A percentile compares a stretch with the other conserved stretches of the same genome.
These are phyloP conservation scores for Lasiodiplodia citricola DNA, from an alignment of 2,329 filamentous ascomycete species.

Conservation along the genomic window DNA sequence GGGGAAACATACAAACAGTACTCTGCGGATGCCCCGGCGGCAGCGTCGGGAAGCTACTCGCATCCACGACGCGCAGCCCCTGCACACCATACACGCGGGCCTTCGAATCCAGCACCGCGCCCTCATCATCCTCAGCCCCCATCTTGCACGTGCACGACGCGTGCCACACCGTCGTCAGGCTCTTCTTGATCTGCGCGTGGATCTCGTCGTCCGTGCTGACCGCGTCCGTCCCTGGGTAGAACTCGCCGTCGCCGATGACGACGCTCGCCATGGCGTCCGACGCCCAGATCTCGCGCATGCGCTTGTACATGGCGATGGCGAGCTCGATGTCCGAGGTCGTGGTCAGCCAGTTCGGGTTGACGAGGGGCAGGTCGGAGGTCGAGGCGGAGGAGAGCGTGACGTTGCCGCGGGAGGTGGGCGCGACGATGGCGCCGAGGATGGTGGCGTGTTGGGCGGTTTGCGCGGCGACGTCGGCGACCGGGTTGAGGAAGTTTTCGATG, in stretches of 20 bases:
- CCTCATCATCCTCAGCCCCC: constrained; percentile 41
- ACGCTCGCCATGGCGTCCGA: constrained; percentile 33
- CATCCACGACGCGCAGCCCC: constrained; percentile 47
- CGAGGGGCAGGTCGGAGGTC: constrained; percentile 35
- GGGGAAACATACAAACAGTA: not conserved
- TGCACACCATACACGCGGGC: constrained; percentile 46
- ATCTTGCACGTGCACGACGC: constrained; percentile 45
- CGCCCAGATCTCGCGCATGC: constrained; percentile 37
- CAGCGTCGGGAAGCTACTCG: constrained; percentile 38
- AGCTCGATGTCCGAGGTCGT: constrained; percentile 39
- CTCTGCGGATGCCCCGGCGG: constrained; percentile 37
- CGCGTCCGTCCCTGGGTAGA: constrained; percentile 33
- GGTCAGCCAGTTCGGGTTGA: constrained; percentile 46
- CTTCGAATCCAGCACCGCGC: constrained; percentile 44
- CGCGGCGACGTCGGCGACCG: constrained; percentile 33
- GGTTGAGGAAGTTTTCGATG: constrained; percentile 31
- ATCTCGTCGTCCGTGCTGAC: constrained; percentile 38
- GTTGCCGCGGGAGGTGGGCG: constrained; percentile 43
- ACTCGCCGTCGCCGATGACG: constrained; percentile 35
- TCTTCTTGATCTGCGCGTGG: constrained; percentile 31
- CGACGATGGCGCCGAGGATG: constrained; percentile 38
- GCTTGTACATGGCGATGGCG: constrained; percentile 38
- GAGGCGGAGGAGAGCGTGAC: constrained; percentile 40
- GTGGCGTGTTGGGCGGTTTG: constrained; percentile 40
- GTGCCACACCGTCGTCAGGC: constrained; percentile 42